Conservation (phyloP, 1,284 basidiomycete genomes). For the Sanghuangporus sanghuang region DNA sequence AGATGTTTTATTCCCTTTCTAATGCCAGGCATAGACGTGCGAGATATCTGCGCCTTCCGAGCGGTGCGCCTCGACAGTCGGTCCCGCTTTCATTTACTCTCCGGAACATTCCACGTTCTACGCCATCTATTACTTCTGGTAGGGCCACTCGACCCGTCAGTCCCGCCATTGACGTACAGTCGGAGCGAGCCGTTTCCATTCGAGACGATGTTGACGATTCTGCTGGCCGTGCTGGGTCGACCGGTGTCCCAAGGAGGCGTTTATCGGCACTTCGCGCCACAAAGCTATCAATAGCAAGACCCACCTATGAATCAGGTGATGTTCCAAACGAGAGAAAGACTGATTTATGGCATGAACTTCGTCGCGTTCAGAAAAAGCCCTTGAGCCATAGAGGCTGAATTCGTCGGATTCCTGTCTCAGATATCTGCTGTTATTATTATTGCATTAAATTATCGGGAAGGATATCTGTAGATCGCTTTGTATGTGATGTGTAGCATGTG, state of each 20-base stretch:
- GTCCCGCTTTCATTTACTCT: conserved; percentile 14
- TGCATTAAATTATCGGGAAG: conserved; percentile 12
- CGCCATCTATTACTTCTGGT: conserved; percentile 11
- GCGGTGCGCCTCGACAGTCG: conserved; percentile 15
- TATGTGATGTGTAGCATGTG: background rate
- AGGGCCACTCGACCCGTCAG: conserved; percentile 10
- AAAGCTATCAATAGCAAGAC: conserved; percentile 5
- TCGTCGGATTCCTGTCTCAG: background rate
- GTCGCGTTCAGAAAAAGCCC: conserved; percentile 7
- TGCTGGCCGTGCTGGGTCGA: conserved; percentile 3
- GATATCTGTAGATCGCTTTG: background rate
- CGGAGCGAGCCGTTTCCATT: background rate
- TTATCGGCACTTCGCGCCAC: background rate
- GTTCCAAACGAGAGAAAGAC: background rate
- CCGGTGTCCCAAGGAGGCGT: conserved; percentile 4
- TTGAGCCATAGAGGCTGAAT: conserved; percentile 4
- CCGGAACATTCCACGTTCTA: conserved; percentile 5
- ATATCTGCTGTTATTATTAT: conserved; percentile 10
- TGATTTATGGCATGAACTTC: conserved; percentile 14
- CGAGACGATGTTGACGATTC: conserved; percentile 7
- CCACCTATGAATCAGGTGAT: background rate
- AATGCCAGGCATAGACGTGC: conserved; percentile 40
- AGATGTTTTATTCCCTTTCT: background rate
- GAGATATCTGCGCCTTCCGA: conserved; percentile 66
- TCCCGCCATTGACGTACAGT: background rate